A percentile compares a stretch with the other conserved stretches of the same genome.
Conservation (phyloP, 1,284 basidiomycete species). For the Ustilago nuda region DNA sequence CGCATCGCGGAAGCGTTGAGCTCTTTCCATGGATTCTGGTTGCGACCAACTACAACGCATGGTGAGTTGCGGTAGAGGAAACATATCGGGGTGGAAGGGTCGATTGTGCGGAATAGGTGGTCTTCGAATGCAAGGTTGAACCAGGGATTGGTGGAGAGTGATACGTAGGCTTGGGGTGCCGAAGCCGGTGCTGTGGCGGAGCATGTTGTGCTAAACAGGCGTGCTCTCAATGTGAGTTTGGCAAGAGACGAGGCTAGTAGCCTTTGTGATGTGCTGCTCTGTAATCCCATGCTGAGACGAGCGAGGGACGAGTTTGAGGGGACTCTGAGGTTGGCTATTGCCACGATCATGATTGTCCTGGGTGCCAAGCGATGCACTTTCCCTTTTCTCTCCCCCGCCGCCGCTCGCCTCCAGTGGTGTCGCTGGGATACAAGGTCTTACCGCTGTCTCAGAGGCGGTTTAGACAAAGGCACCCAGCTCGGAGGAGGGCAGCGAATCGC, state of each 20-base stretch:
- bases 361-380: background rate
- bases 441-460: background rate
- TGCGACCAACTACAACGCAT: slow-evolving; percentile 93
- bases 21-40: slow-evolving; percentile 99
- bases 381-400: background rate
- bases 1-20: slow-evolving; percentile 78
- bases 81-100: slow-evolving; percentile 72
- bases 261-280: background rate
- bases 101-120: slow-evolving; percentile 40
- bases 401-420: background rate
- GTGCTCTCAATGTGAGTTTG: too few relatives aligned
- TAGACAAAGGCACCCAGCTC: background rate
- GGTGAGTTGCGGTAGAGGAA: slow-evolving; percentile 89
- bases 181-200: background rate
- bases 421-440: background rate
- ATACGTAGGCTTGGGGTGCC: slow-evolving; percentile 76
- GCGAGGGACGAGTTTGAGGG: background rate
- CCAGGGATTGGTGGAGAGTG: slow-evolving; percentile 84
- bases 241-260: too few relatives aligned
- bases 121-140: slow-evolving; percentile 96
- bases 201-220: too few relatives aligned
- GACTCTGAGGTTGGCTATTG: background rate
- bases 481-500: background rate
- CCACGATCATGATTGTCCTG: background rate
- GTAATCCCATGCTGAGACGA: background rate